A percentile compares a stretch with the other conserved stretches of the same genome.
phyloP scores from a whole-genome alignment of 176 grass and related monocot genomes.

The Cymbopogon citratus region DNA sequence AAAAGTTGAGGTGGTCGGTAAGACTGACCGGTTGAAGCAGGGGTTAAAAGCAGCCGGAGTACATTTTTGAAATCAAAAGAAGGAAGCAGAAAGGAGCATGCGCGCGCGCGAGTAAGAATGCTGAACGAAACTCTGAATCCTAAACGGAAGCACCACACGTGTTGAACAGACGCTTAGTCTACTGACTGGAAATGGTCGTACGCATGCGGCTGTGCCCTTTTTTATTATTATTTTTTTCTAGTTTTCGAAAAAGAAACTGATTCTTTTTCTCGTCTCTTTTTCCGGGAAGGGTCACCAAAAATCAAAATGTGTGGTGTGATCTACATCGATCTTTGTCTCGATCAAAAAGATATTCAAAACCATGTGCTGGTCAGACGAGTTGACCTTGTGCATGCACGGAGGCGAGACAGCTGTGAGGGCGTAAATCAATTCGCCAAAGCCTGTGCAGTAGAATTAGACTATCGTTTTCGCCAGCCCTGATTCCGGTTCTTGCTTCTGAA shows the following conservation, averaged over 20 bases:
- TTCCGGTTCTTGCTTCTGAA: not conserved
- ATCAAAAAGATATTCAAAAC: conserved; percentile 29
- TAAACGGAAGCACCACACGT: conserved; percentile 2
- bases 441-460: conserved; percentile 12
- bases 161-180: not conserved
- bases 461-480: not conserved
- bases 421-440: not conserved
- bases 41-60: no score
- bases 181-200: not conserved
- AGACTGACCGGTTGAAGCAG: no score
- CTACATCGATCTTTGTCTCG: not conserved
- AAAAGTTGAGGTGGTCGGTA: no score
- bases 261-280: not conserved
- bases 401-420: conserved; percentile 36
- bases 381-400: conserved; percentile 20
- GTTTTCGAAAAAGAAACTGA: not conserved
- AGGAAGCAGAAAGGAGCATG: not conserved
- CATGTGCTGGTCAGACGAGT: conserved; percentile 38
- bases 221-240: no score
- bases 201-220: not conserved
- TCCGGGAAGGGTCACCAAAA: not conserved
- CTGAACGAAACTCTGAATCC: not conserved
- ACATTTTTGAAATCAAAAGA: no score
- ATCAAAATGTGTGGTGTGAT: no score
- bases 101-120: not conserved